Conservation (phyloP, 148 eudicot genomes). For the Vaccinium corymbosum region DNA sequence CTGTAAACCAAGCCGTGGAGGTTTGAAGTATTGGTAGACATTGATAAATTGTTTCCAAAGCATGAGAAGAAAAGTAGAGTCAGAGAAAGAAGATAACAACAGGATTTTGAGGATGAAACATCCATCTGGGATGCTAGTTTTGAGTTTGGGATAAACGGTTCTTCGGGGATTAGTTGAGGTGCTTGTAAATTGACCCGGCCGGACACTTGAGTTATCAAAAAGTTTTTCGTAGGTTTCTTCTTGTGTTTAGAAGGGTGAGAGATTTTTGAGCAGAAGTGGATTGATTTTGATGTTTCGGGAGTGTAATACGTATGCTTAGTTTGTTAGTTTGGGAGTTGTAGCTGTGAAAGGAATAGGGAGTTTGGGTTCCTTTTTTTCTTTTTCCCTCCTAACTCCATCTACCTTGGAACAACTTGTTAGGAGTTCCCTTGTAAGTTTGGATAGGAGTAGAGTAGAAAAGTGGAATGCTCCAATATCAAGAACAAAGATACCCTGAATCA, state of each 20-base stretch:
- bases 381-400: constrained; percentile 3
- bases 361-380: neutral
- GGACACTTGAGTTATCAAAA: too few species aligned
- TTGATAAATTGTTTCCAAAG: neutral
- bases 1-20: neutral
- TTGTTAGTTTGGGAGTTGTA: neutral
- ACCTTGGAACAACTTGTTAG: neutral
- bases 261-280: neutral
- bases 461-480: too few species aligned
- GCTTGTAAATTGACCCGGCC: too few species aligned
- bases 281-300: neutral
- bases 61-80: neutral
- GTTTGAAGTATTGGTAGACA: neutral
- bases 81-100: neutral
- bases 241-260: neutral
- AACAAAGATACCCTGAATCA: neutral
- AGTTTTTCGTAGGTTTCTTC: neutral
- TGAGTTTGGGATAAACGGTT: too few species aligned
- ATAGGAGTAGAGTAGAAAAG: neutral
- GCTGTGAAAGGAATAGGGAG: neutral
- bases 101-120: neutral
- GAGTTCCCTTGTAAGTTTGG: neutral
- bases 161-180: too few species aligned
- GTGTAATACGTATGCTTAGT: neutral
- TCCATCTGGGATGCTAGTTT: neutral